These are phyloP conservation scores for Rhodamnia rubescens DNA, from an alignment of 345 rosid species.

Conservation along the genomic window DNA sequence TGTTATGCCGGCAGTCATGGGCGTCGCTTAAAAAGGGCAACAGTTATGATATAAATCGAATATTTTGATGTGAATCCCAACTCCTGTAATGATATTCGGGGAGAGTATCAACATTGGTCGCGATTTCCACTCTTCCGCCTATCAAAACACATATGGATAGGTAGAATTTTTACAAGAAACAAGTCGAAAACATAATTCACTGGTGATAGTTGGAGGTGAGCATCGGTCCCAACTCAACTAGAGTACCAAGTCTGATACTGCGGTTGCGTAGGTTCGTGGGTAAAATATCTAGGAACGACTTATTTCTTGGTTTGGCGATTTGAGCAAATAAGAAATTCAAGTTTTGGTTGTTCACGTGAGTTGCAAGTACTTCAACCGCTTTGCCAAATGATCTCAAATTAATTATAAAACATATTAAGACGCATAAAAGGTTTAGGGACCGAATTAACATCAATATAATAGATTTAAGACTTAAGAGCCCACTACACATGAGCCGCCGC, in stretches of 20 bases:
- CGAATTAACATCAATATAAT: rapidly evolving
- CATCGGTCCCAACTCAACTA: not conserved
- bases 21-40: not conserved
- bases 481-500: not conserved
- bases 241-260: rapidly evolving
- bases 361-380: too few species aligned
- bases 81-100: too few species aligned
- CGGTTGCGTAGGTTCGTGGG: not conserved
- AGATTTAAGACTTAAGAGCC: not conserved
- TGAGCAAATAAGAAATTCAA: not conserved
- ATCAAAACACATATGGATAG: not conserved
- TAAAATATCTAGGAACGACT: not conserved
- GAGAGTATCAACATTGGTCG: not conserved
- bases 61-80: too few species aligned
- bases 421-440: too few species aligned
- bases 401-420: too few species aligned
- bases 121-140: not conserved
- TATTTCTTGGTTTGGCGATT: not conserved
- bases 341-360: not conserved
- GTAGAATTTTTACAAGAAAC: not conserved
- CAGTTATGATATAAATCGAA: too few species aligned
- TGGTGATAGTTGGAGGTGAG: not conserved
- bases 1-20: not conserved
- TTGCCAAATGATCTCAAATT: too few species aligned
- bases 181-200: not conserved